Base-by-base conservation (phyloP, 1,284 basidiomycete genomes). In the Veloboletus limbatus region DNA sequence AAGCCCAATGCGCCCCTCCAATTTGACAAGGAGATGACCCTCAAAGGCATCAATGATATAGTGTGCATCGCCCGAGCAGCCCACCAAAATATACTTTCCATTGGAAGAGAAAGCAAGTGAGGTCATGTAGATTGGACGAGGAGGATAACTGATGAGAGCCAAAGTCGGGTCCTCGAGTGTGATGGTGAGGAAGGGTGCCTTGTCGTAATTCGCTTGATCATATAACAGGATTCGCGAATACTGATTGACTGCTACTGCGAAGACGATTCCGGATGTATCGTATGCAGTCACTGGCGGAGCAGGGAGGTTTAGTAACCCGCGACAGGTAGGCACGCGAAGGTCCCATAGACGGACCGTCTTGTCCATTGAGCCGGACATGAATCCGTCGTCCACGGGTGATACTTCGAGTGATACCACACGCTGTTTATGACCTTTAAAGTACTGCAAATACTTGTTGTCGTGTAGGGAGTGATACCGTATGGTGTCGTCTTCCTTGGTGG, bases 261-360 rank as follows among this genome's bases (percentile, higher is more conserved):
- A 97, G 21, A 99, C 90, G 22, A 89, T 71, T 2, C 96, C 97
- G 2, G 83, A 81, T 2, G 85, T 77, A 62, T 99, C 97, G 64
- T 96, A 97, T 2, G 95, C 92, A 8, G 94, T 82, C 36, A 96
- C 79, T 1, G 93, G 89, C 20, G 86, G 74, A 1, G 75, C 88
- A 11, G 84, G 86, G 22, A 87, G 71, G 54, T 78, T 79, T 42
- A 91, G 71, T 30, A 88, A 72, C 9, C 86, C 85, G 45, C 88
- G 81, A 62, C 92, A 92, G 22, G 76, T 75, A 1, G 84, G 81
- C 14, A 83, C 75, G 27, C 95, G 83, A 34, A 98, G 74, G 68
- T 99, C 97, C 97, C 97, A 99, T 17, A 99, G 70, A 30, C 93
- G 79, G n/a, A 99, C 93, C 1, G 93, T 95, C 57, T 90, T 92